Evolutionary conservation across 768 basidiomycete genomes (phyloP).

Genomic region (Suillus fuscotomentosus): DNA sequence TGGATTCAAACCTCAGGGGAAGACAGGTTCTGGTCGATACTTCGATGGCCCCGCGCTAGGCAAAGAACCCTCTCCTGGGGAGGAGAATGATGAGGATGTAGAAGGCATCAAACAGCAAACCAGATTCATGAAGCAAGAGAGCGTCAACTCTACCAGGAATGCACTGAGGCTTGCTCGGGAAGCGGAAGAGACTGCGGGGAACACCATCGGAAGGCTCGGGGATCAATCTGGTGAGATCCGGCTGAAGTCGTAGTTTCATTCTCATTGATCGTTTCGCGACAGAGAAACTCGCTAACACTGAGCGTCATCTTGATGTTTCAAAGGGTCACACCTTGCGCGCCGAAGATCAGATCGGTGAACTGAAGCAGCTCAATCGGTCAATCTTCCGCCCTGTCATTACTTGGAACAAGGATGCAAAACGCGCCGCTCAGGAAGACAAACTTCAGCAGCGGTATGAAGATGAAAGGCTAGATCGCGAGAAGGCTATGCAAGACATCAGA

Average conservation of each 20-base stretch:
- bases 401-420: conserved; percentile 92
- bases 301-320: conserved; percentile 90
- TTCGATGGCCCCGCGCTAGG: conserved; percentile 57
- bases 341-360: conserved; percentile 90
- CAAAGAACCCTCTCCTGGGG: conserved; percentile 52
- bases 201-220: conserved; percentile 79
- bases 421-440: conserved; percentile 82
- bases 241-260: conserved; percentile 1
- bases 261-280: conserved; percentile 4
- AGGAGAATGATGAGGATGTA: conserved; percentile 83
- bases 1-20: conserved; percentile 61
- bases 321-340: conserved; percentile 86
- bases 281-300: conserved; percentile 92
- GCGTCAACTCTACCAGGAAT: conserved; percentile 85
- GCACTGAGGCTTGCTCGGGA: conserved; percentile 92
- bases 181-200: conserved; percentile 92
- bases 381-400: conserved; percentile 93
- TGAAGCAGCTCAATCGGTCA: conserved; percentile 90
- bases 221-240: conserved; percentile 82
- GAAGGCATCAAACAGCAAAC: conserved; percentile 96
- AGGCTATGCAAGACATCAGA: conserved; percentile 80
- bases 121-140: conserved; percentile 87
- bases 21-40: conserved; percentile 61
- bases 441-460: conserved; percentile 84
- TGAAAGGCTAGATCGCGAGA: conserved; percentile 81